Base-by-base conservation (phyloP, 2,329 filamentous ascomycete species). In the Talaromyces piceae region DNA sequence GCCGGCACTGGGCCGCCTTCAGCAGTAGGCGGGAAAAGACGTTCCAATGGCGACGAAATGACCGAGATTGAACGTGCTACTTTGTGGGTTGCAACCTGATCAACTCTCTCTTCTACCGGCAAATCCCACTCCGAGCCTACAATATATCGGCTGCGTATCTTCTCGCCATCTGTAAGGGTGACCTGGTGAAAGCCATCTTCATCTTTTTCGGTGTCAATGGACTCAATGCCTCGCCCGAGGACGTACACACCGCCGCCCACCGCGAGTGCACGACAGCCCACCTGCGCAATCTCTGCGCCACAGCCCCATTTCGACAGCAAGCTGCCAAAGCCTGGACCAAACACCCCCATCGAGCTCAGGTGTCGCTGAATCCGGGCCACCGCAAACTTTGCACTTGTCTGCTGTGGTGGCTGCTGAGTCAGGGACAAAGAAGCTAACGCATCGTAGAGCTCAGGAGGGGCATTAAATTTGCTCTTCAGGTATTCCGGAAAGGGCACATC, bases 261-360 rank as follows among this genome's bases (percentile, higher is more conserved):
- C 18, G 91, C 91, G 55, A 85, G 84, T 33, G 91, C 89, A 59
- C 91, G 86, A 66, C 93, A 97, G 4, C 84, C 88, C 22, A 95
- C 90, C 73, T 98, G 91, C 26, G 87, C 83, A 54, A 97, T 82
- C 69, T 98, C 91, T 27, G 89, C 86, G 44, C 87, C 77, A 25
- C 91, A 90, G 44, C 91, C 91, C 85, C 90, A 98, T 75, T 95
- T 96, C 20, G 91, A 86, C 58, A 95, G 81, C 11, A 98, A 82
- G 44, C 89, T 88, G 47, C 88, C 88, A 65, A 97, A 97, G 8
- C 91, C 90, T 45, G 87, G 80, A 0, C 91, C 91, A 60, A 96
- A 91, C 4, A 88, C 73, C 6, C 91, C 91, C 69, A 94, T 91
- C 0, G 91, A 96, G 12, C 81, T 80, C 47, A 97, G 73, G 68